Conservation (phyloP, 2,329 filamentous ascomycete species). For the Trichoderma semiorbis region DNA sequence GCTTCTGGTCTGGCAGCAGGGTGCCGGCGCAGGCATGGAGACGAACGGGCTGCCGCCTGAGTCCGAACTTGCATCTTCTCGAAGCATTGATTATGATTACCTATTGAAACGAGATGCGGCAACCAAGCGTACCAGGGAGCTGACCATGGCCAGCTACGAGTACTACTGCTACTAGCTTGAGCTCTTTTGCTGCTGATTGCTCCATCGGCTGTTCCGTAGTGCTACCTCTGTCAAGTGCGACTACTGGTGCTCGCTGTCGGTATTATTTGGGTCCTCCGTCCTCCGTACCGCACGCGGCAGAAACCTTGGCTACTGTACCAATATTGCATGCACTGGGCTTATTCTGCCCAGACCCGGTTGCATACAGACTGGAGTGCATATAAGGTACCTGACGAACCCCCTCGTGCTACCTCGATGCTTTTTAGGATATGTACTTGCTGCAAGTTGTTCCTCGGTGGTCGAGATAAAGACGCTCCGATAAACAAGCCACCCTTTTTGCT, state of each 20-base stretch:
- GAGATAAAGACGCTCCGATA: not conserved
- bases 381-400: not conserved
- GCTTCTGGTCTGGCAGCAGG: not conserved
- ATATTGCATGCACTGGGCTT: not conserved
- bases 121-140: not conserved
- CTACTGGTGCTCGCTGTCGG: not conserved
- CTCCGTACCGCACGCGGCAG: not conserved
- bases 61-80: not conserved
- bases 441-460: not conserved
- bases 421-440: not conserved
- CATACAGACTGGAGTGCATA: conserved; percentile 7
- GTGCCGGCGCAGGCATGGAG: not conserved
- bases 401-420: not conserved
- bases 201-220: conserved; percentile 3
- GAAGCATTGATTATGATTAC: not conserved
- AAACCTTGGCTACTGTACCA: not conserved
- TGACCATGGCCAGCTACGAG: not conserved
- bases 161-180: not conserved
- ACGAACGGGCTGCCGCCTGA: not conserved
- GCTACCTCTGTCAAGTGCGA: not conserved
- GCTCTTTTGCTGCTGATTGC: conserved; percentile 6
- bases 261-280: not conserved
- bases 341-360: conserved; percentile 3
- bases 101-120: not conserved
- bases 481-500: not conserved